phyloP scores from a whole-genome alignment of 169 alveolate genomes.

The Sarcocystis neurona region DNA sequence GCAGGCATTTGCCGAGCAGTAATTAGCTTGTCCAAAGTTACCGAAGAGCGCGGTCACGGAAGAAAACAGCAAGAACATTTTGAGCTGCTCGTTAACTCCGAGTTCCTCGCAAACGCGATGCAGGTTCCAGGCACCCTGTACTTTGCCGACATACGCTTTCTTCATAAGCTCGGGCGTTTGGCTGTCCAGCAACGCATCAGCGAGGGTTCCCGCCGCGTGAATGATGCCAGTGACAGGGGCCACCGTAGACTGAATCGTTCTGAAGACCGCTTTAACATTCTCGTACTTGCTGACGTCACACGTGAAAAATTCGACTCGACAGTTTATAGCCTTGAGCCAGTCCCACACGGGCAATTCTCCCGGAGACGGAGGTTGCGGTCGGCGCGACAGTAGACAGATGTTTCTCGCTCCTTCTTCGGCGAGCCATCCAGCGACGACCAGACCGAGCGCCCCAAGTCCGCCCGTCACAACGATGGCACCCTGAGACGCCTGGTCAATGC shows the following conservation, averaged over 20 bases:
- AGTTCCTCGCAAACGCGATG: constrained; percentile 54
- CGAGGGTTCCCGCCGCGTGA: constrained; percentile 74
- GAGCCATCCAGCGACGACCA: constrained; percentile 68
- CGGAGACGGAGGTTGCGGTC: constrained; percentile 21
- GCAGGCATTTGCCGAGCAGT: constrained; percentile 77
- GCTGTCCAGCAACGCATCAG: constrained; percentile 58
- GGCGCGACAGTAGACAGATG: constrained; percentile 64
- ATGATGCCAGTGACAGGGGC: constrained; percentile 62
- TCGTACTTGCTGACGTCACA: constrained; percentile 56
- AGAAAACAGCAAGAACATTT: constrained; percentile 64
- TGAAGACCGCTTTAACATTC: constrained; percentile 34
- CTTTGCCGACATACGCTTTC: constrained; percentile 66
- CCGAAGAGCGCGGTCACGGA: constrained; percentile 71
- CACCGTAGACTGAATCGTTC: constrained; percentile 6
- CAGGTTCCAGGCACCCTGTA: constrained; percentile 72
- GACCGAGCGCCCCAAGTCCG: constrained; percentile 71
- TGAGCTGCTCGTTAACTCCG: constrained; percentile 43
- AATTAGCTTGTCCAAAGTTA: constrained; percentile 74
- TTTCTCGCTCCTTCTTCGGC: constrained; percentile 72
- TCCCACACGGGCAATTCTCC: constrained; percentile 46
- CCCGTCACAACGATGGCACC: constrained; percentile 52
- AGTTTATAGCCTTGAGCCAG: constrained; percentile 45
- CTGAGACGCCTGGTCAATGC: background rate
- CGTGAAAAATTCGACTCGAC: constrained; percentile 25
- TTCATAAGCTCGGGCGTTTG: constrained; percentile 60